phyloP scores from a whole-genome alignment of 345 rosid genomes.

The Dimocarpus longan region DNA sequence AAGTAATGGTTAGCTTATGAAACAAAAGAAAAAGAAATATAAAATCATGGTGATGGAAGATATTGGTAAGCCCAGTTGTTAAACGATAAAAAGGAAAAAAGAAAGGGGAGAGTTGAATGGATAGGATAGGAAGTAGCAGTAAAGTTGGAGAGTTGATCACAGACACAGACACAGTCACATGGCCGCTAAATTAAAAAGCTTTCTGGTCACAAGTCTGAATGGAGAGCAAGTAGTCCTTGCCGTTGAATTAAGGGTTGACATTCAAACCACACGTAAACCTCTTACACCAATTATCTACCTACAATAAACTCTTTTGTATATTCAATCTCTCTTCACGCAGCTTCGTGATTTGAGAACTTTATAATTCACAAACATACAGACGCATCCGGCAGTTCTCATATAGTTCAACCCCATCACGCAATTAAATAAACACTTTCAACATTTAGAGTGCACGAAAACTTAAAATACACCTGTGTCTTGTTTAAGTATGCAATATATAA shows the following conservation, averaged over 20 bases:
- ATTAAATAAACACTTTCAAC: background rate
- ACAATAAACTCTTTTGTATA: background rate
- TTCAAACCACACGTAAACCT: slow-evolving; percentile 26
- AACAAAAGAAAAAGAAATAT: too few relatives aligned
- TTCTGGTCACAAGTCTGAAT: slow-evolving; percentile 21
- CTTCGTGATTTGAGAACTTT: background rate
- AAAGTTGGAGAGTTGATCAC: background rate
- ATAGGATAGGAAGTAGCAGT: background rate
- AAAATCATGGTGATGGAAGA: too few relatives aligned
- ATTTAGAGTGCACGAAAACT: background rate
- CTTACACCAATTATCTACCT: slow-evolving; percentile 18
- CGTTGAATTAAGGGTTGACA: slow-evolving; percentile 26
- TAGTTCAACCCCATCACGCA: background rate
- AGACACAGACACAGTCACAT: slow-evolving; percentile 17
- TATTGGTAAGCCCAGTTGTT: too few relatives aligned
- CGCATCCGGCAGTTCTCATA: too few relatives aligned
- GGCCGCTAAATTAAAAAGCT: slow-evolving; percentile 2
- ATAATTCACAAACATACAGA: background rate
- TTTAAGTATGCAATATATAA: too few relatives aligned
- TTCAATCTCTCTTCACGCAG: background rate
- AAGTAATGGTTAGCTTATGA: too few relatives aligned
- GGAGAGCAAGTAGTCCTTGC: background rate
- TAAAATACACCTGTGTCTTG: background rate
- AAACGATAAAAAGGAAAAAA: background rate
- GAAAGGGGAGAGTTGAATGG: background rate